Percentiles rank a stretch among this genome's conserved stretches.
Evolutionary conservation across 2,329 filamentous ascomycete genomes (phyloP).

Genomic region (Aspergillus carbonarius): DNA sequence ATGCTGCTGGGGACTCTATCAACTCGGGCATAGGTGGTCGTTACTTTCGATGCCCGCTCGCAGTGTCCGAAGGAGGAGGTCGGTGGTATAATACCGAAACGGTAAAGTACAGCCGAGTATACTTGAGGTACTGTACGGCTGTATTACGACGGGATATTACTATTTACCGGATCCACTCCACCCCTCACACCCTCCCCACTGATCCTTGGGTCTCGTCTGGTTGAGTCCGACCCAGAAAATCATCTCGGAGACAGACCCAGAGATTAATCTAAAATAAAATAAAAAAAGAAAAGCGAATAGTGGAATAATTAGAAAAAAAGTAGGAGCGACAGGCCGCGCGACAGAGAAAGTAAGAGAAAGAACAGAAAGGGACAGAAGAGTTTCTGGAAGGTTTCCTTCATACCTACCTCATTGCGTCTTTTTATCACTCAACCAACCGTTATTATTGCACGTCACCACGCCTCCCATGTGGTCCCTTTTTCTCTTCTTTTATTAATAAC

Average conservation of each 20-base stretch:
- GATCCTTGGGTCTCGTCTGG: conserved; percentile 15
- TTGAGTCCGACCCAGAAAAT: conserved; percentile 24
- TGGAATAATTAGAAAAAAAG: background rate
- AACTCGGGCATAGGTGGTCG: background rate
- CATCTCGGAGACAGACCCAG: conserved; percentile 9
- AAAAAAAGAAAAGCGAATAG: conserved; percentile 7
- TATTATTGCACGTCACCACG: conserved; percentile 19
- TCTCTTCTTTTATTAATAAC: conserved; percentile 17
- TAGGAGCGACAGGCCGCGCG: background rate
- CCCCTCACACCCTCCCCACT: conserved; percentile 17
- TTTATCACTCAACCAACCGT: conserved; percentile 6
- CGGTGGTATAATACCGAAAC: conserved; percentile 2
- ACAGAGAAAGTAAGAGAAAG: conserved; percentile 1
- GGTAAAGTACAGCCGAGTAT: background rate
- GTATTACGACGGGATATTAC: conserved; percentile 3
- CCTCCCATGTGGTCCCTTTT: conserved; percentile 21
- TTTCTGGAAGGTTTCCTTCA: conserved; percentile 13
- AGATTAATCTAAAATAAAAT: conserved; percentile 3
- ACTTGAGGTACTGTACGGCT: background rate
- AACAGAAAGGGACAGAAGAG: conserved; percentile 1
- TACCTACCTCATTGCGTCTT: conserved; percentile 2
- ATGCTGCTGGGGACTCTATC: background rate
- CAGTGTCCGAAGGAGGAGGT: background rate
- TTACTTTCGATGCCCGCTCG: background rate
- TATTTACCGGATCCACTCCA: conserved; percentile 11